Percentiles rank a stretch among this genome's conserved stretches.
Evolutionary conservation across 116 monocot species (phyloP).

Genomic region (Thalassia testudinum): DNA sequence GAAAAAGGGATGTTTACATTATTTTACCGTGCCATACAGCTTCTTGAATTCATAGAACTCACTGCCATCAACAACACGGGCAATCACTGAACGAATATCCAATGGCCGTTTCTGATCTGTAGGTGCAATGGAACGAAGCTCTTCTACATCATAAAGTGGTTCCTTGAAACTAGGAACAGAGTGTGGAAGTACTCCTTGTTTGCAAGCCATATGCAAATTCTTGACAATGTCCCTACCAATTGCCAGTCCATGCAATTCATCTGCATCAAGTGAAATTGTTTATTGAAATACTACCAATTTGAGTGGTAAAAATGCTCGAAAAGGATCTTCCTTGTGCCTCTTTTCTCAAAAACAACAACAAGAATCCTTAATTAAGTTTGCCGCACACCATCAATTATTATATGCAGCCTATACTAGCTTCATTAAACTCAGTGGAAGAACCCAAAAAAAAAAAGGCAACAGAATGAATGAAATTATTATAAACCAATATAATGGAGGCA

Average conservation of each 20-base stretch:
- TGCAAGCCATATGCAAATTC: conserved; percentile 84
- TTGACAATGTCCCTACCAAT: conserved; percentile 91
- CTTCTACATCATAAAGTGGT: conserved; percentile 63
- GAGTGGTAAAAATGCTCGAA: too few relatives aligned
- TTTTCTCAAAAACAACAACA: too few relatives aligned
- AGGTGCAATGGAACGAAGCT: conserved; percentile 81
- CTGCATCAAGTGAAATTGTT: conserved; percentile 17
- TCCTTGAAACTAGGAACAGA: conserved; percentile 33
- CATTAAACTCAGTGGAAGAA: too few relatives aligned
- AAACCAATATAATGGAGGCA: too few relatives aligned
- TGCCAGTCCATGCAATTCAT: conserved; percentile 85
- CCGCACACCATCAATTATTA: too few relatives aligned
- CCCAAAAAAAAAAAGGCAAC: too few relatives aligned
- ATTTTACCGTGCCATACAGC: conserved; percentile 85
- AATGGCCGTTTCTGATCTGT: conserved; percentile 72
- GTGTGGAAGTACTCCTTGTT: conserved; percentile 17
- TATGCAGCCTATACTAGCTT: too few relatives aligned
- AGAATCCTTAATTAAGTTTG: too few relatives aligned
- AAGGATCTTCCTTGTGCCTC: too few relatives aligned
- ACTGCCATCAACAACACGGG: conserved; percentile 84
- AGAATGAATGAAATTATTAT: too few relatives aligned
- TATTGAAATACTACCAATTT: background rate
- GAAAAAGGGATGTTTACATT: too few relatives aligned
- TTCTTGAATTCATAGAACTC: conserved; percentile 99
- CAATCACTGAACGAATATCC: conserved; percentile 87